Evolutionary conservation across 805 yeast genomes (phyloP).

Genomic region (Yueomyces sinensis): DNA sequence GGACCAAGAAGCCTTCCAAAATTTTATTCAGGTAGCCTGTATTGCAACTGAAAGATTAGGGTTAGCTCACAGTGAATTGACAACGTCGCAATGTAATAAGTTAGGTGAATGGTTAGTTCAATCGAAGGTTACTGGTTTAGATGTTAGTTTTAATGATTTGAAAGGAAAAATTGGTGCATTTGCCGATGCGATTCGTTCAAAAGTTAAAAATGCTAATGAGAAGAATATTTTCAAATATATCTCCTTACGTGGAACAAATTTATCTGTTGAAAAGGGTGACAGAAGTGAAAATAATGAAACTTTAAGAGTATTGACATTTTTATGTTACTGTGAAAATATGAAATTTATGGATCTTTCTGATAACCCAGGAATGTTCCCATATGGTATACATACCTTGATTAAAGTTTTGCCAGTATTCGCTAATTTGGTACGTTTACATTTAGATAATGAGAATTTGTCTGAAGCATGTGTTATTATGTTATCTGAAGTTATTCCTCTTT

Average conservation of each 20-base stretch:
- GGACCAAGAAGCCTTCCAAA: constrained; percentile 36
- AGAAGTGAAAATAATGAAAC: constrained; percentile 23
- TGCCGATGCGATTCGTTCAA: constrained; percentile 12
- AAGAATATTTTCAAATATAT: constrained; percentile 30
- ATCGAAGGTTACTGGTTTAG: constrained; percentile 51
- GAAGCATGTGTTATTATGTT: constrained; percentile 44
- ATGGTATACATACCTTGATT: constrained; percentile 37
- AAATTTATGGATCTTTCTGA: constrained; percentile 68
- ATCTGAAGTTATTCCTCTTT: constrained; percentile 63
- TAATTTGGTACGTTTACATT: constrained; percentile 47
- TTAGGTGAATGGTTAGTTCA: constrained; percentile 44
- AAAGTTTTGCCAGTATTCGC: constrained; percentile 55
- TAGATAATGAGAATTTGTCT: constrained; percentile 53
- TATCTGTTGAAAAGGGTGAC: constrained; percentile 34
- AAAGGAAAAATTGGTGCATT: constrained; percentile 24
- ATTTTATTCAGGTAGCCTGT: constrained; percentile 50
- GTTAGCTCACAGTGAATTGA: constrained; percentile 62
- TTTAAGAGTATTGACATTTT: constrained; percentile 31
- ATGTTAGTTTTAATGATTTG: constrained; percentile 71
- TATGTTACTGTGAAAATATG: constrained; percentile 44
- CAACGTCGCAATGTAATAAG: constrained; percentile 41
- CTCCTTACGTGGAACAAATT: constrained; percentile 54
- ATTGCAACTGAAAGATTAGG: constrained; percentile 53
- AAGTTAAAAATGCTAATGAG: constrained; percentile 12
- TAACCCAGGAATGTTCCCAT: constrained; percentile 61